These are phyloP conservation scores for Hyaloscypha hepaticicola DNA, from an alignment of 495 filamentous ascomycete species.

Conservation along the genomic window DNA sequence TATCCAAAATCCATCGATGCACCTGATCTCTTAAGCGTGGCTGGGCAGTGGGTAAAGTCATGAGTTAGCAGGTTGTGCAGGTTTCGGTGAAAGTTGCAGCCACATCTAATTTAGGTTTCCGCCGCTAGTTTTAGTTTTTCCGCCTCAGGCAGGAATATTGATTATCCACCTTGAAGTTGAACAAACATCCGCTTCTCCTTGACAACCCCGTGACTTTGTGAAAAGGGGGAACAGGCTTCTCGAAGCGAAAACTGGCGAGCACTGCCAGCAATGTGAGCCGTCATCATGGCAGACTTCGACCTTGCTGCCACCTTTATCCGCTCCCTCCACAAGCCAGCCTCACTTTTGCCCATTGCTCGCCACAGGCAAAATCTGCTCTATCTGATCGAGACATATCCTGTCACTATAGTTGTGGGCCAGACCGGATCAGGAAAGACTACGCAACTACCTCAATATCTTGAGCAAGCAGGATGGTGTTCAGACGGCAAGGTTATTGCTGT, in stretches of 20 bases:
- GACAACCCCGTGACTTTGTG: background rate
- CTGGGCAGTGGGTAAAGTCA: background rate
- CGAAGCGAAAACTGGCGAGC: background rate
- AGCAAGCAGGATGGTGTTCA: constrained; percentile 85
- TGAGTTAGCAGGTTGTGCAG: background rate
- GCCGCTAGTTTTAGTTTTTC: background rate
- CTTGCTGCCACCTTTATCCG: constrained; percentile 68
- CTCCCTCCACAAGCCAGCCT: constrained; percentile 73
- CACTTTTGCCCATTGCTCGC: constrained; percentile 73
- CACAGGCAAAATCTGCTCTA: constrained; percentile 74
- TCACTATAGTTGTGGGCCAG: constrained; percentile 84
- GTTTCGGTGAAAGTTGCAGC: too few species aligned
- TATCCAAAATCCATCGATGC: background rate
- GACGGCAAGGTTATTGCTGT: constrained; percentile 79
- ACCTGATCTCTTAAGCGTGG: background rate
- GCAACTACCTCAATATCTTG: constrained; percentile 83
- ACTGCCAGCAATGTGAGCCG: constrained; percentile 14
- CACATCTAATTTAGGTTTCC: too few species aligned
- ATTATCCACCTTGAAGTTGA: background rate
- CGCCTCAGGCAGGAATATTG: background rate
- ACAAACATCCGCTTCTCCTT: background rate
- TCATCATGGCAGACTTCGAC: constrained; percentile 54
- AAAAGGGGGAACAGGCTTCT: background rate
- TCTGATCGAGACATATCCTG: constrained; percentile 71
- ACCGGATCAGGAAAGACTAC: constrained; percentile 93